Evolutionary conservation across 306 rosid species (phyloP).

Genomic region (Acmispon strigosus): DNA sequence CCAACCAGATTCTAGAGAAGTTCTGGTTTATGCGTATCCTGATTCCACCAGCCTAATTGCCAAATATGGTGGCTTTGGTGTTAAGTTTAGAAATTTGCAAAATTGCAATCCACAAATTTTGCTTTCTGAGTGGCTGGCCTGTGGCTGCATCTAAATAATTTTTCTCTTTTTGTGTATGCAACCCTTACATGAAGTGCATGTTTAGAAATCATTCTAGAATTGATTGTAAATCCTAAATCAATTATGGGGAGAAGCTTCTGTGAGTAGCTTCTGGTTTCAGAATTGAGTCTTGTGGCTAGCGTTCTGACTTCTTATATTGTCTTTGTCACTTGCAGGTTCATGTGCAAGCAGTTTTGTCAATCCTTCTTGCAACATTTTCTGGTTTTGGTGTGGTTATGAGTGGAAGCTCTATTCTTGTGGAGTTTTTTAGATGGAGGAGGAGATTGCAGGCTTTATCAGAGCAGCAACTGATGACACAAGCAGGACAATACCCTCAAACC

Average conservation of each 20-base stretch:
- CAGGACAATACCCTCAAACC: slow-evolving; percentile 21
- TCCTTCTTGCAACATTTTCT: slow-evolving; percentile 86
- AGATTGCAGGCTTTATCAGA: slow-evolving; percentile 41
- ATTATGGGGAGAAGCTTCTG: no score
- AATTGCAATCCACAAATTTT: no score
- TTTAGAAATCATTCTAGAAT: no score
- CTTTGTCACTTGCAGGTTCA: slow-evolving; percentile 42
- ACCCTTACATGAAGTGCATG: neutral
- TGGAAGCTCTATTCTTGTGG: slow-evolving; percentile 75
- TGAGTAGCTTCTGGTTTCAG: no score
- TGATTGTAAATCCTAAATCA: no score
- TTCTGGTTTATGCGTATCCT: slow-evolving; percentile 11
- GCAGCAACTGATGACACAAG: slow-evolving; percentile 34
- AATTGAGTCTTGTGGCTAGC: neutral
- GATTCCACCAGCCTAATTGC: neutral
- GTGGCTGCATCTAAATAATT: neutral
- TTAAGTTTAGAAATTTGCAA: neutral
- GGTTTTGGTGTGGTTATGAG: slow-evolving; percentile 91
- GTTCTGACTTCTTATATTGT: neutral
- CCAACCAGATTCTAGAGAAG: neutral
- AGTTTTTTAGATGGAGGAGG: slow-evolving; percentile 60
- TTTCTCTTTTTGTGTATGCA: neutral
- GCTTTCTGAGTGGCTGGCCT: no score
- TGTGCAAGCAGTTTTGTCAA: slow-evolving; percentile 80
- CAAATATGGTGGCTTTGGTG: neutral